Conservation (phyloP, 805 yeast genomes). For the Candida multigemmis region DNA sequence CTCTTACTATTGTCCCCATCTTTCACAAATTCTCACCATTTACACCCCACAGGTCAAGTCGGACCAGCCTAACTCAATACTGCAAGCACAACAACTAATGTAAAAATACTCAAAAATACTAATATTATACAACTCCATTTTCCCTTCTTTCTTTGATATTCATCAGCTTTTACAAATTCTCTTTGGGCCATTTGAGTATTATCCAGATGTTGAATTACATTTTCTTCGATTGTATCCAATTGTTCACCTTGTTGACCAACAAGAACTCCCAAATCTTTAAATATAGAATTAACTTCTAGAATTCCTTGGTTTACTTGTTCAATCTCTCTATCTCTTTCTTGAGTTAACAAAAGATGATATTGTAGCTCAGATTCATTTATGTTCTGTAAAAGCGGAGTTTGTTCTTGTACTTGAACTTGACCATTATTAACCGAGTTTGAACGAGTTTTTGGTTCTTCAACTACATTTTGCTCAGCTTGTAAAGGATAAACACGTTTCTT, state of each 20-base stretch:
- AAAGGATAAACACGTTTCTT: constrained; percentile 24
- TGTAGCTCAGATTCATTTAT: constrained; percentile 46
- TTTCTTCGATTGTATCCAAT: constrained; percentile 76
- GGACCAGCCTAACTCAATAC: constrained; percentile 35
- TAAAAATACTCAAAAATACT: constrained; percentile 46
- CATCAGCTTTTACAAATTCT: constrained; percentile 67
- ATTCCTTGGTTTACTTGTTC: constrained; percentile 68
- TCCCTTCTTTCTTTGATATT: constrained; percentile 59
- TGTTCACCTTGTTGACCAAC: constrained; percentile 82
- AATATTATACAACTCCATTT: constrained; percentile 68
- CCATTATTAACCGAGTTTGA: too few relatives aligned
- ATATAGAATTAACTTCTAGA: constrained; percentile 76
- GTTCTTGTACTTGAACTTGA: constrained; percentile 24
- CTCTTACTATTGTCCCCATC: too few relatives aligned
- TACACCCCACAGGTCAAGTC: too few relatives aligned
- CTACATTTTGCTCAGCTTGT: constrained; percentile 3
- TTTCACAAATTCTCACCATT: too few relatives aligned
- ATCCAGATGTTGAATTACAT: constrained; percentile 51
- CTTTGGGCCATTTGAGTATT: constrained; percentile 64
- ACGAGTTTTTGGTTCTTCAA: too few relatives aligned
- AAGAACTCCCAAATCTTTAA: constrained; percentile 68
- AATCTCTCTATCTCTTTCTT: constrained; percentile 69
- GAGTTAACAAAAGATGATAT: constrained; percentile 54
- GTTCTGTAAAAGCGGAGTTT: too few relatives aligned
- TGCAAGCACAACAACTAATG: constrained; percentile 50